Evolutionary conservation across 179 eudicot species (phyloP).

Genomic region (Camellia oleifera): DNA sequence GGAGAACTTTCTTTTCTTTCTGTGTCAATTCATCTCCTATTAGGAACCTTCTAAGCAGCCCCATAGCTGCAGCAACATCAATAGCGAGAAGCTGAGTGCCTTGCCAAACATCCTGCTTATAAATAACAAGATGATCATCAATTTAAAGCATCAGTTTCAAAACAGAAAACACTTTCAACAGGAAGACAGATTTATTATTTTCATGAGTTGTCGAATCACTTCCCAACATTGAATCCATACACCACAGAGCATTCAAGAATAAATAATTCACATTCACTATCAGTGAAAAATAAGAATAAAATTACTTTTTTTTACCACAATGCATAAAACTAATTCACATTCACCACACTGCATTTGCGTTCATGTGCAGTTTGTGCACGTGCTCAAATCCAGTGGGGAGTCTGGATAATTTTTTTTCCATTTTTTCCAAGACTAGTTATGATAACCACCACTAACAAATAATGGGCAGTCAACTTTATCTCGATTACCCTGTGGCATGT

Average conservation of each 20-base stretch:
- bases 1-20: constrained; percentile 80
- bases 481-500: no score
- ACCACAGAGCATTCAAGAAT: neutral
- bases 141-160: neutral
- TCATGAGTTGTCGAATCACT: neutral
- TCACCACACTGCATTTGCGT: neutral
- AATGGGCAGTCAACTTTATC: no score
- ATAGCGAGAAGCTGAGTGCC: constrained; percentile 96
- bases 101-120: constrained; percentile 89
- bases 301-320: neutral
- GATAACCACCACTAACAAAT: no score
- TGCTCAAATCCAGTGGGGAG: no score
- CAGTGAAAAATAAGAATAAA: neutral
- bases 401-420: no score
- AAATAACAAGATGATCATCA: constrained; percentile 10
- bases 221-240: neutral
- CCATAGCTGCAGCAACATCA: constrained; percentile 81
- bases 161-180: constrained; percentile 2
- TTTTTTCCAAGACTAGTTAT: no score
- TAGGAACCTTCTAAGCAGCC: constrained; percentile 71
- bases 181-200: neutral
- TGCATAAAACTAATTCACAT: neutral
- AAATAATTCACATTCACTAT: neutral
- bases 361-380: neutral
- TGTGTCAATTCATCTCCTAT: constrained; percentile 81